Evolutionary conservation across 2,329 filamentous ascomycete genomes (phyloP), one percentile per base, ranked within the genome.

Genomic region (Coniella vitis): DNA sequence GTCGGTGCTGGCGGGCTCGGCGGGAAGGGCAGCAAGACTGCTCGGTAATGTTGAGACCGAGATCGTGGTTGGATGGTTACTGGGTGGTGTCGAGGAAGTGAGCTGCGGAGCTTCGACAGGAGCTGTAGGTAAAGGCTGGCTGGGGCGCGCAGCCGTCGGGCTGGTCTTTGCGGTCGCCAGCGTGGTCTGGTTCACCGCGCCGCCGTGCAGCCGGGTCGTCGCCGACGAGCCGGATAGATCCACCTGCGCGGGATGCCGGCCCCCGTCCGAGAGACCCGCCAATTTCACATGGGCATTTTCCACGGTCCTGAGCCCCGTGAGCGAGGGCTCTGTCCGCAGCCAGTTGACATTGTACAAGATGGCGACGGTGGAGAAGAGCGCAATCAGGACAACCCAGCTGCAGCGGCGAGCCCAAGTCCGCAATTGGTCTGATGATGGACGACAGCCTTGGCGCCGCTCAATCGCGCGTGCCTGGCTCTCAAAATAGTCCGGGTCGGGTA

Each of bases 401-500:
- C 48, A 45, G 37, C 45, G 45, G 14, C 41, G 45, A 4, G 40
- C 36, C 49, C 49, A 52, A 4, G 34, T 20, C 37, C 32, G 45
- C 17, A 41, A 10, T 16, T 45, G 45, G 9, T 37, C 9, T 5
- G 39, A 4, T 16, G 14, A 31, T n/a, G n/a, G n/a, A n/a, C n/a
- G n/a, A 12, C 32, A 22, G 4, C 45, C 34, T 19, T 40, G 40
- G 16, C 37, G 32, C 7, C 37, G 32, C 7, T 8, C 17, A n/a
- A 40, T 43, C 36, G 42, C 35, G 36, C 45, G 48, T 25, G 48
- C 45, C 9, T 52, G 36, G 14, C 48, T 32, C 9, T 52, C 49
- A 41, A 52, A 52, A 12, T 47, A 48, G 37, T 52, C 49, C 17
- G 49, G 49, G 17, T 52, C 45, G 20, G 45, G 49, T 8, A 51